Evolutionary conservation across 331 rosid genomes (phyloP), one percentile per base, ranked within the genome.

Genomic region (Erythrophleum ivorense): DNA sequence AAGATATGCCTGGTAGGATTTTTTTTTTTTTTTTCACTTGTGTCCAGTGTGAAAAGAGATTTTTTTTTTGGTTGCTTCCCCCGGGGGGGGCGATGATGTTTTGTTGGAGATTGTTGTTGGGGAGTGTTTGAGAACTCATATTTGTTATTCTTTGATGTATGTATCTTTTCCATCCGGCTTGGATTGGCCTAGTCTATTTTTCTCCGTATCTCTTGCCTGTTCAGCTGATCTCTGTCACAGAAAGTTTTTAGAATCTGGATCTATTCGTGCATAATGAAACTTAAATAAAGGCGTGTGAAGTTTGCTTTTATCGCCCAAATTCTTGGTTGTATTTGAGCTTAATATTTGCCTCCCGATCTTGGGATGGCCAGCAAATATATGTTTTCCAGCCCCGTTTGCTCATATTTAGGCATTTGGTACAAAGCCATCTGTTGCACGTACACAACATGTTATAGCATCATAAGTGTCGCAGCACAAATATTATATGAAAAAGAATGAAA

Each of bases 131-230:
- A 52, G 54, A 0, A 52, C 1, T 79, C 78, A 50, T 58, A 57
- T 80, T 70, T 45, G 71, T 77, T 63, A 10, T 75, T 71, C 46
- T 46, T 86, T 50, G 63, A 50, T 84, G 84, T 79, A 79, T 80
- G 88, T 78, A 82, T 75, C 79, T 79, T 87, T 73, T 45, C 54
- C 12, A 21, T 55, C 19, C 9, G 50, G 66, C 70, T 78, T 78
- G 82, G 65, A 68, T 81, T 68, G 58, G 21, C 38, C 65, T 46
- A 19, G 54, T 70, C 36, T 15, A 49, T 68, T 45, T 8, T 71
- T 33, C 76, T 46, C 3, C 57, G 19, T 38, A 24, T 43, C 67
- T 43, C 43, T 53, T 3, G 78, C 29, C 2, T 54, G 78, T 8
- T 73, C 40, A 45, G 19, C 59, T 13, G 11, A 13, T 29, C 9